phyloP scores from a whole-genome alignment of 2,329 filamentous ascomycete genomes.

The Rutstroemia sp. region DNA sequence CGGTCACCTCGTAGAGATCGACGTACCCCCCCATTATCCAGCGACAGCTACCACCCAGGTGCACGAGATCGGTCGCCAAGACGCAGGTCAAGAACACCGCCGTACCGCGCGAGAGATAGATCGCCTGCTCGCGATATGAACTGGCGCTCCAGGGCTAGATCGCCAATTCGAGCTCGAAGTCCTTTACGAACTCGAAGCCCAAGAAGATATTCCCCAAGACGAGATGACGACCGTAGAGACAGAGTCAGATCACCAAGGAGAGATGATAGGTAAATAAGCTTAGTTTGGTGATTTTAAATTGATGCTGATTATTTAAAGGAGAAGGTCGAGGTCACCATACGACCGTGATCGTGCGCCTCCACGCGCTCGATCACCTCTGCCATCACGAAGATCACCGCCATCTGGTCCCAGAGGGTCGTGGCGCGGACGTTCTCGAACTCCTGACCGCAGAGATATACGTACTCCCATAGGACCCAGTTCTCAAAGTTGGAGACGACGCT shows the following conservation, averaged over 20 bases:
- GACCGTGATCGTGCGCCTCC: slow-evolving; percentile 25
- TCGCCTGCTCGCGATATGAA: slow-evolving; percentile 19
- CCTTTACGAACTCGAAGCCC: slow-evolving; percentile 29
- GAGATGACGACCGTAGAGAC: slow-evolving; percentile 31
- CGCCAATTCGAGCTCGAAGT: slow-evolving; percentile 28
- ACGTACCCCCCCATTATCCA: slow-evolving; percentile 21
- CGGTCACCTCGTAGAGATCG: slow-evolving; percentile 21
- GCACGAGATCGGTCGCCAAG: slow-evolving; percentile 25
- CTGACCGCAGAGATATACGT: slow-evolving; percentile 42
- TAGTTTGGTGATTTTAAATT: not conserved
- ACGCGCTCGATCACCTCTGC: slow-evolving; percentile 27
- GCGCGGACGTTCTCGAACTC: slow-evolving; percentile 42
- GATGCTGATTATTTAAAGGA: slow-evolving; percentile 16
- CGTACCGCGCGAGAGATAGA: slow-evolving; percentile 24
- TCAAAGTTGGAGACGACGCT: slow-evolving; percentile 44
- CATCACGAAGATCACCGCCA: slow-evolving; percentile 27
- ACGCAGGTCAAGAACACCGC: slow-evolving; percentile 26
- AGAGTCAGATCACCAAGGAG: slow-evolving; percentile 31
- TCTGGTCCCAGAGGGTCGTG: slow-evolving; percentile 29
- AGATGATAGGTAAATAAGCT: slow-evolving; percentile 22
- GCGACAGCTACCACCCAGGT: slow-evolving; percentile 25
- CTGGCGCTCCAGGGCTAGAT: slow-evolving; percentile 24
- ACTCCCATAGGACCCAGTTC: slow-evolving; percentile 34
- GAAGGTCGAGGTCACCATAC: slow-evolving; percentile 30
- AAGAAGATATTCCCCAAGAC: slow-evolving; percentile 30